Evolutionary conservation across 2,329 filamentous ascomycete genomes (phyloP), one percentile per base, ranked within the genome.

Genomic region (Stemphylium lycopersici): DNA sequence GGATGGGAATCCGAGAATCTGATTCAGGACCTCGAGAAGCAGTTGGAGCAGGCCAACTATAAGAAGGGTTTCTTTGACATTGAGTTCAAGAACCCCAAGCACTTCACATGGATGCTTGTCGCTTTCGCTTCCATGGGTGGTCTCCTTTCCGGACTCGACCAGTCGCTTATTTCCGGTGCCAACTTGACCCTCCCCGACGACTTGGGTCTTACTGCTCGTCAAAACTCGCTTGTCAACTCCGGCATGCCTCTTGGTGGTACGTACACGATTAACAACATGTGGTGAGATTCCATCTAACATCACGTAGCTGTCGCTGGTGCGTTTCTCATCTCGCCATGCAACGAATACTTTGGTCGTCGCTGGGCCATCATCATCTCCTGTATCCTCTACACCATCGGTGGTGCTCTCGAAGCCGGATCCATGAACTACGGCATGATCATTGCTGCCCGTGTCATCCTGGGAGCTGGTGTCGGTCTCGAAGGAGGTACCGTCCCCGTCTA

Each of bases 51-150:
- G 32, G 59, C 63, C 41, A 74, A 70, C 24, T 70, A 75, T 57
- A 74, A 75, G 64, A 74, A 71, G 54, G 72, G 76, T 5, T 52
- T 75, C 57, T 84, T 86, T 66, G 78, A 87, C 36, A 58, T 88
- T 38, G 75, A 83, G 32, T 86, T 89, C 74, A 79, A 79, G 45
- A 81, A 89, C 69, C 85, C 87, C 0, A 83, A 79, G 48, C 75
- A 85, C 66, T 91, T 90, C 70, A 90, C 87, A 22, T 88, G 82
- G 78, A 75, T 88, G 13, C 80, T 90, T 12, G 86, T 89, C 39
- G 84, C 81, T 1, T 90, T 90, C 63, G 88, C 88, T n/a, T 88
- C 85, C 13, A 89, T 90, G 86, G 88, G 88, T 44, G 88, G 88
- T 69, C 77, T 91, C 18, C 82, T 90, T 0, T 89, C 86, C 1